Evolutionary conservation across 192 early-diverging fungal genomes (phyloP).

Genomic region (Coemansia umbellata): DNA sequence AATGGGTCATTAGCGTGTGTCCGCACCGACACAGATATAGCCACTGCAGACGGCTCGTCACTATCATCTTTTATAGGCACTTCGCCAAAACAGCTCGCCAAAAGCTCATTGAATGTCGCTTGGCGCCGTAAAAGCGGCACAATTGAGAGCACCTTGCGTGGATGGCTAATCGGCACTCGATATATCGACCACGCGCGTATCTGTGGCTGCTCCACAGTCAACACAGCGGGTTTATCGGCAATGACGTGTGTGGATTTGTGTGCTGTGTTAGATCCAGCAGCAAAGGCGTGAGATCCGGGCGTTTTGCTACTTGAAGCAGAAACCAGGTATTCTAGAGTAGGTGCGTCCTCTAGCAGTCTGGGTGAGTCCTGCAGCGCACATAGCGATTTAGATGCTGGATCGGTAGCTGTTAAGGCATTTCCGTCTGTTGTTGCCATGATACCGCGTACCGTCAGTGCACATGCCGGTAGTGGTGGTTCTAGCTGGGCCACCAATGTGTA

Average conservation of each 20-base stretch:
- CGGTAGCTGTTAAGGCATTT: neutral
- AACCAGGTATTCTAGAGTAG: constrained; percentile 32
- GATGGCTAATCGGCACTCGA: constrained; percentile 22
- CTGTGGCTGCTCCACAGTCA: constrained; percentile 31
- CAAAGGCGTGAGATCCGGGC: neutral
- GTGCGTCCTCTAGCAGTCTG: constrained; percentile 41
- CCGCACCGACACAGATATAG: constrained; percentile 1
- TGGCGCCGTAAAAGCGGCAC: constrained; percentile 38
- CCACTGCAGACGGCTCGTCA: neutral
- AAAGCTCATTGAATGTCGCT: constrained; percentile 39
- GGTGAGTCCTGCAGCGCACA: constrained; percentile 19
- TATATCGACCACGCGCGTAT: constrained; percentile 42
- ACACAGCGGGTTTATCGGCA: neutral
- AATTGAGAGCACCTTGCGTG: constrained; percentile 12
- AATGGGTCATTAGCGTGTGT: constrained; percentile 46
- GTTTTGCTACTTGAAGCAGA: neutral
- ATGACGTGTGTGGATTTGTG: neutral
- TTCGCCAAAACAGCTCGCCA: constrained; percentile 31
- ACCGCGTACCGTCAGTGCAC: constrained; percentile 36
- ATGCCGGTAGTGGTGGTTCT: constrained; percentile 28
- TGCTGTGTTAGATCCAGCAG: neutral
- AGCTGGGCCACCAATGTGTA: constrained; percentile 27
- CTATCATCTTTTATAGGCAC: no score
- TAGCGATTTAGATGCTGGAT: neutral
- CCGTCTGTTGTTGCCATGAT: constrained; percentile 16